Evolutionary conservation across 371 early-diverging fungal genomes (phyloP), one percentile per base, ranked within the genome.

Genomic region (Mortierella polycephala): DNA sequence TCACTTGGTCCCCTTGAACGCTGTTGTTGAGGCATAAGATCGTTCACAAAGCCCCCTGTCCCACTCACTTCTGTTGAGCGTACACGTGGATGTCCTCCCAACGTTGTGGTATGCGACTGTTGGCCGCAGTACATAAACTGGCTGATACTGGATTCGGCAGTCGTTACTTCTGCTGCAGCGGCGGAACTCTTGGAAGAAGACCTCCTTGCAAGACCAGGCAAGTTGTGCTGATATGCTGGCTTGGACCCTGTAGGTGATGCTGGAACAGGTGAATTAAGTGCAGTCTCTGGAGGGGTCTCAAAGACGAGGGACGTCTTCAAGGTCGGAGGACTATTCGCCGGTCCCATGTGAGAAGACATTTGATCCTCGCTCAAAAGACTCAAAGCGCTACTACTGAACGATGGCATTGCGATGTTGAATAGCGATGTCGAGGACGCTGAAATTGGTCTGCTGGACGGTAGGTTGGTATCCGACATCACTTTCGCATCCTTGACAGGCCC

Each of bases 261-360:
- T 5, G 64, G 64, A 39, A 57, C 30, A 5, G 53, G 61, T 3
- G 79, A 72, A 16, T 60, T 69, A 7, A 62, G 55, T 20, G 73
- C 72, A 7, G 79, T 79, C 45, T 79, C 79, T 51, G 79, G 79
- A 6, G 79, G 73, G 0, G 79, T 79, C 45, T 79, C 69, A 41
- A 79, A 79, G 13, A 58, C 61, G 8, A 51, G 18, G 5, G 75
- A 60, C 14, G 18, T 20, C 39, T 52, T 63, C 14, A 52, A 21
- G 12, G 23, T 37, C 11, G 58, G 54, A 37, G 49, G 52, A 14
- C 8, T 60, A 41, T 39, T 62, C 16, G 37, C 41, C 3, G 54
- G 54, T n/a, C 63, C 67, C 18, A 8, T 30, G 7, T 47, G 67
- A 0, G 66, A 39, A 30, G 67, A 66, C 65, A 75, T 69, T 14